Evolutionary conservation across 306 rosid species (phyloP), one percentile per base, ranked within the genome.

Genomic region (Castanea mollissima): DNA sequence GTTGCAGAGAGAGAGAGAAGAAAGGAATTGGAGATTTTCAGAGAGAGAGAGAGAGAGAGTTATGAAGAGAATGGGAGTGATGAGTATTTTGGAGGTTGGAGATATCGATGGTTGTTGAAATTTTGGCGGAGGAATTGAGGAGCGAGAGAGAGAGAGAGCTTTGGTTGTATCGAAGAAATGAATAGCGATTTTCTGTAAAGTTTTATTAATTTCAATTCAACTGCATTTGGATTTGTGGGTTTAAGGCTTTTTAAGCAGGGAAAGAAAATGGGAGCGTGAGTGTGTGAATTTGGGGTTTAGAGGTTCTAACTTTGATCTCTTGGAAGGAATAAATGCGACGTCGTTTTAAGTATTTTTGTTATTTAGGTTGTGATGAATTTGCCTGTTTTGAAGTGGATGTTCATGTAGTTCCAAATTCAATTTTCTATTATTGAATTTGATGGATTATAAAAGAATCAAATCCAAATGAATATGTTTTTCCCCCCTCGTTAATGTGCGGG

Each of bases 161-260:
- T 93, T 81, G 97, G 87, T 86, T 74, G 80, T 89, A 91, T 87
- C 96, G 96, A 89, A 83, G 38, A 46, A 44, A 32, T 19, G 68
- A 32, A 67, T 27, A 55, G 41, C 49, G 34, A 13, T 29, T 25
- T 16, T 57, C 19, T 5, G 0, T 34, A 1, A 31, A 6, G 44
- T 38, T 38, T 25, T 25, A 23, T 35, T 38, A 46, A 46, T 11
- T 46, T 59, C 4, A 2, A 59, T 59, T 59, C 31, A 59, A 35
- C 11, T 27, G 16, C 27, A 49, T 67, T 35, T 12, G 35, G 44
- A 1, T 38, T 29, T 7, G 27, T 38, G 41, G 6, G 29, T 23
- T 23, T 23, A 23, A 23, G 70, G 44, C 18, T 65, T 65, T 32
- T 65, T 65, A 32, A 4, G 71, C 49, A 31, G 23, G 6, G 49